A percentile compares a stretch with the other conserved stretches of the same genome.
These are phyloP conservation scores for Pichia terricola DNA, from an alignment of 1,139 yeast genomes.

Conservation along the genomic window DNA sequence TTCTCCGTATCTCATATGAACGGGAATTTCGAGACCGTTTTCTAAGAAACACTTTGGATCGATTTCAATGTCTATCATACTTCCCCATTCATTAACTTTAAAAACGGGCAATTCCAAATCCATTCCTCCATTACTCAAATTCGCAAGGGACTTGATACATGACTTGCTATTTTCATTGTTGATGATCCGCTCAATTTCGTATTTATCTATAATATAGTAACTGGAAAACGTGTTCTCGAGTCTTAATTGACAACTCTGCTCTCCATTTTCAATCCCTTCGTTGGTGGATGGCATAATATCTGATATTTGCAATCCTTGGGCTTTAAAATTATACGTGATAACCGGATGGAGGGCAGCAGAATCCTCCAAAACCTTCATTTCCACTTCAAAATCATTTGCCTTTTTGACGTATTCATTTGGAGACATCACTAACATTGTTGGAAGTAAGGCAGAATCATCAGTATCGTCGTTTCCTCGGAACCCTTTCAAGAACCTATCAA, in stretches of 20 bases:
- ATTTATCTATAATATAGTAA: slow-evolving; percentile 18
- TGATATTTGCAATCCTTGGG: background rate
- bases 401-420: background rate
- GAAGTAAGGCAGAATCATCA: background rate
- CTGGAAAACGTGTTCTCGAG: slow-evolving; percentile 18
- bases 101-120: slow-evolving; percentile 25
- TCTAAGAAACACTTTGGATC: slow-evolving; percentile 10
- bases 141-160: slow-evolving; percentile 3
- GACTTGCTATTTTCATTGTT: background rate
- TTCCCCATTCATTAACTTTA: slow-evolving; percentile 19
- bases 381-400: background rate
- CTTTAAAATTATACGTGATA: background rate
- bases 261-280: slow-evolving; percentile 6
- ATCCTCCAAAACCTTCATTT: background rate
- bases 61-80: slow-evolving; percentile 13
- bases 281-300: background rate
- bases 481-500: slow-evolving; percentile 19
- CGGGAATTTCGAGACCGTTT: slow-evolving; percentile 12
- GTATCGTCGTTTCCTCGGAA: background rate
- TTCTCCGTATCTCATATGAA: slow-evolving; percentile 23
- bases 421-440: slow-evolving; percentile 1
- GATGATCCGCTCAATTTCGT: slow-evolving; percentile 14
- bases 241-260: slow-evolving; percentile 13
- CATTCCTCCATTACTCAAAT: slow-evolving; percentile 12
- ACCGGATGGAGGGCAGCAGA: slow-evolving; percentile 2